phyloP scores from a whole-genome alignment of 805 yeast genomes.

The Kodamaea jinghongensis region DNA sequence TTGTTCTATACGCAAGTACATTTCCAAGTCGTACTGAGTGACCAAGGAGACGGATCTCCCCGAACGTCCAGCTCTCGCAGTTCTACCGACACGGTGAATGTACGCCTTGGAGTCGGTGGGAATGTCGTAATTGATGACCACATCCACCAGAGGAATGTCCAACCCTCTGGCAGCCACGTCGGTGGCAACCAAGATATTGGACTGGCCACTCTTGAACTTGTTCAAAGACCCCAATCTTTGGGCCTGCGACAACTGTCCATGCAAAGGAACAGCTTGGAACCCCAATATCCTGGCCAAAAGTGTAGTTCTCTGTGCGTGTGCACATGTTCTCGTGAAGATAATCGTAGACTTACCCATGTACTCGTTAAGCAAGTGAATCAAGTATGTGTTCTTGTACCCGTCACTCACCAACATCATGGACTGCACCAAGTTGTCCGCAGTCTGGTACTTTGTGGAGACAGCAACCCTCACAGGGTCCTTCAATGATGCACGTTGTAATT shows the following conservation, averaged over 20 bases:
- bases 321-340: slow-evolving; percentile 91
- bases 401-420: slow-evolving; percentile 87
- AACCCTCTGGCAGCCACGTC: slow-evolving; percentile 90
- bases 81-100: slow-evolving; percentile 89
- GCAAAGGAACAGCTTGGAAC: slow-evolving; percentile 87
- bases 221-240: slow-evolving; percentile 81
- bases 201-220: slow-evolving; percentile 70
- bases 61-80: slow-evolving; percentile 90
- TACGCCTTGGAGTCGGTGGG: slow-evolving; percentile 84
- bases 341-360: slow-evolving; percentile 80
- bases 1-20: slow-evolving; percentile 83
- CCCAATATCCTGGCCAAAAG: slow-evolving; percentile 76
- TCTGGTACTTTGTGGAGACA: slow-evolving; percentile 82
- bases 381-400: slow-evolving; percentile 85
- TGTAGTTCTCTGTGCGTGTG: slow-evolving; percentile 90
- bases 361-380: slow-evolving; percentile 81
- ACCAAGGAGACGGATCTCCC: slow-evolving; percentile 86
- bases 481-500: slow-evolving; percentile 89
- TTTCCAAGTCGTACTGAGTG: slow-evolving; percentile 91
- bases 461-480: slow-evolving; percentile 87
- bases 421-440: slow-evolving; percentile 92
- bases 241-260: slow-evolving; percentile 86
- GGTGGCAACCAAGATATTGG: slow-evolving; percentile 72
- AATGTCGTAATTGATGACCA: slow-evolving; percentile 74
- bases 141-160: slow-evolving; percentile 77